These are phyloP conservation scores for Acanthamoeba castellanii DNA, from an alignment of 208 protist genomes.

Conservation along the genomic window DNA sequence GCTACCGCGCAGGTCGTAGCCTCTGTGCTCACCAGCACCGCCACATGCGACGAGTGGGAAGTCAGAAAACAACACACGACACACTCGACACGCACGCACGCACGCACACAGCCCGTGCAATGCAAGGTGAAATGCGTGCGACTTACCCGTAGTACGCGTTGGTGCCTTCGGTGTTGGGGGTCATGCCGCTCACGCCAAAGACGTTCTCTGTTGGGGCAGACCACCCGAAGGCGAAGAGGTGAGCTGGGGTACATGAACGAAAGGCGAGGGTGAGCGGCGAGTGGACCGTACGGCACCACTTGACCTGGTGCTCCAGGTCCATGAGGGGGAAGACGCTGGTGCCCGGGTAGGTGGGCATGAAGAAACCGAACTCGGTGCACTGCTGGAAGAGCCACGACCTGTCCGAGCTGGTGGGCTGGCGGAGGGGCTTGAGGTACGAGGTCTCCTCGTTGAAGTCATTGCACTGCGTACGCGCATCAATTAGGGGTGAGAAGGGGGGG, in stretches of 20 bases:
- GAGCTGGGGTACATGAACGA: background rate
- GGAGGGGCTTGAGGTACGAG: constrained; percentile 30
- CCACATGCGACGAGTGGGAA: background rate
- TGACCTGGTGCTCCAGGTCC: constrained; percentile 52
- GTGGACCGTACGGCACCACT: constrained; percentile 42
- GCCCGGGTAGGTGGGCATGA: constrained; percentile 56
- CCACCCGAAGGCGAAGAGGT: background rate
- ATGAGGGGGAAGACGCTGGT: constrained; percentile 54
- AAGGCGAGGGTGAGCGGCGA: background rate
- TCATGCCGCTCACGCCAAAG: constrained; percentile 3
- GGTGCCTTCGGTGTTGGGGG: constrained; percentile 2
- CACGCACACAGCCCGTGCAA: too few relatives aligned
- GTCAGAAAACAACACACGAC: too few relatives aligned
- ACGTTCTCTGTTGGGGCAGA: constrained; percentile 11
- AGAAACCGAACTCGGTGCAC: constrained; percentile 72
- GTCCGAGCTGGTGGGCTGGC: background rate
- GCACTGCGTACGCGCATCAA: background rate
- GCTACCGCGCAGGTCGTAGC: constrained; percentile 36
- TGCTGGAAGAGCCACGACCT: constrained; percentile 70
- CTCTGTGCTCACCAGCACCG: background rate
- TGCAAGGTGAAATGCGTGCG: background rate
- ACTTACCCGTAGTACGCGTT: constrained; percentile 56
- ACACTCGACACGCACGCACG: too few relatives aligned
- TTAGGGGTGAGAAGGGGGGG: background rate
- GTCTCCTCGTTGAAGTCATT: constrained; percentile 68